phyloP scores from a whole-genome alignment of 768 basidiomycete species.

The Lentinula sp. region DNA sequence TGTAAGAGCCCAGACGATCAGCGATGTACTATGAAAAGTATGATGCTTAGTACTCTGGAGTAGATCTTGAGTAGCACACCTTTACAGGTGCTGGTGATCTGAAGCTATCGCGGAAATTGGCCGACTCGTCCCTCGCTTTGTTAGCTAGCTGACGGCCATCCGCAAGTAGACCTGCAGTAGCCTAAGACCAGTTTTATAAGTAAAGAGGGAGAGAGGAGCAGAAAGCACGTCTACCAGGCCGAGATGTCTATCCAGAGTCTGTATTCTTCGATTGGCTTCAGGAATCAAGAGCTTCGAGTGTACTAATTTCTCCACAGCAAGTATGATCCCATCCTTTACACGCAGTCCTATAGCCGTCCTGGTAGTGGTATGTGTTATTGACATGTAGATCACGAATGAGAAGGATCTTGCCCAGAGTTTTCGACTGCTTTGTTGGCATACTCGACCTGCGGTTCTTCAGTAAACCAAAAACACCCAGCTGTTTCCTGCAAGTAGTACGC shows the following conservation, averaged over 20 bases:
- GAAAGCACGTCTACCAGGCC: conserved; percentile 58
- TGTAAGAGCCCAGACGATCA: conserved; percentile 82
- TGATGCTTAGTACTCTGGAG: neutral
- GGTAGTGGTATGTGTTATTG: neutral
- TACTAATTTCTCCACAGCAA: conserved; percentile 97
- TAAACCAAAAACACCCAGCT: neutral
- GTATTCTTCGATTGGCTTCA: conserved; percentile 88
- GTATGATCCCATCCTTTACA: conserved; percentile 89
- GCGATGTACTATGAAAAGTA: conserved; percentile 28
- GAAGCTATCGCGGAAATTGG: conserved; percentile 66
- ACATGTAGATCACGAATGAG: neutral
- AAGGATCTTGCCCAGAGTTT: conserved; percentile 76
- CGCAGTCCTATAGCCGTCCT: conserved; percentile 96
- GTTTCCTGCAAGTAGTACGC: conserved; percentile 4
- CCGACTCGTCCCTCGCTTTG: conserved; percentile 79
- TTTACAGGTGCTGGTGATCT: conserved; percentile 72
- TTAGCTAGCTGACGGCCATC: conserved; percentile 88
- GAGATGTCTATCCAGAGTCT: conserved; percentile 89
- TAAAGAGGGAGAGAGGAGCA: no score
- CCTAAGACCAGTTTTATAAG: conserved; percentile 38
- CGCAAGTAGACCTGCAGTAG: conserved; percentile 88
- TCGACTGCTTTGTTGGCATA: conserved; percentile 99
- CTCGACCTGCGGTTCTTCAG: conserved; percentile 60
- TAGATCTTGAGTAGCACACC: conserved; percentile 34
- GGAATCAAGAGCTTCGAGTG: conserved; percentile 95